Conservation (phyloP, 2,329 filamentous ascomycete species). For the Penicillium sp. region DNA sequence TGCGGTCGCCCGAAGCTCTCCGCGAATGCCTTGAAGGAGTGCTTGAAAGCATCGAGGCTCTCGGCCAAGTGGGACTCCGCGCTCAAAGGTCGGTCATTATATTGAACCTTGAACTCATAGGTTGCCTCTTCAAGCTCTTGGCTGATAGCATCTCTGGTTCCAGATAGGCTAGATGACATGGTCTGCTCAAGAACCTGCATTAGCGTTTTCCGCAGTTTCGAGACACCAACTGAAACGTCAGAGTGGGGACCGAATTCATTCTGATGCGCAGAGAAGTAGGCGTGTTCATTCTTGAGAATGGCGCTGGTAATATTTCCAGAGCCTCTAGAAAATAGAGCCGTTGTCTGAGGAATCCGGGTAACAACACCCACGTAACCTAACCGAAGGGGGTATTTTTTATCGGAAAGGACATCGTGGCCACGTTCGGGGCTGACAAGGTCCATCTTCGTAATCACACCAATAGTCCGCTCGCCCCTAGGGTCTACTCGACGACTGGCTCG, state of each 20-base stretch:
- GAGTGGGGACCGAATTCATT: conserved; percentile 73
- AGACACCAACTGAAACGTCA: conserved; percentile 76
- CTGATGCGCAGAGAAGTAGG: conserved; percentile 82
- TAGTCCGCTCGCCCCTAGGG: conserved; percentile 90
- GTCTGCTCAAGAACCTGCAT: conserved; percentile 97
- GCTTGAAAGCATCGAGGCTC: conserved; percentile 93
- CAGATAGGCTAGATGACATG: conserved; percentile 89
- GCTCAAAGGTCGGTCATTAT: conserved; percentile 91
- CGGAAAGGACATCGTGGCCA: conserved; percentile 74
- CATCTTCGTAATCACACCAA: conserved; percentile 99
- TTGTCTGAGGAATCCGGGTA: conserved; percentile 68
- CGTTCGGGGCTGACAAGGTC: conserved; percentile 85
- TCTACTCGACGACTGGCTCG: conserved; percentile 88
- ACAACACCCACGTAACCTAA: conserved; percentile 96
- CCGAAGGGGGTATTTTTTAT: conserved; percentile 91
- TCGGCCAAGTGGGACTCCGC: conserved; percentile 97
- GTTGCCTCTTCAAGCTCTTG: conserved; percentile 95
- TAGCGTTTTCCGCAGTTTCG: conserved; percentile 85
- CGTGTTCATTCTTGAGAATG: conserved; percentile 83
- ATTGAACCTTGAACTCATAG: conserved; percentile 99
- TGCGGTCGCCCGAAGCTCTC: conserved; percentile 86
- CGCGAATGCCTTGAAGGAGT: conserved; percentile 92
- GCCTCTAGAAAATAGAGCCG: conserved; percentile 78
- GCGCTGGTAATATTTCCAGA: conserved; percentile 74
- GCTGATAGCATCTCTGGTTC: conserved; percentile 86